These are phyloP conservation scores for Pseudodiploospora longispora DNA, from an alignment of 2,329 filamentous ascomycete species.

Conservation along the genomic window DNA sequence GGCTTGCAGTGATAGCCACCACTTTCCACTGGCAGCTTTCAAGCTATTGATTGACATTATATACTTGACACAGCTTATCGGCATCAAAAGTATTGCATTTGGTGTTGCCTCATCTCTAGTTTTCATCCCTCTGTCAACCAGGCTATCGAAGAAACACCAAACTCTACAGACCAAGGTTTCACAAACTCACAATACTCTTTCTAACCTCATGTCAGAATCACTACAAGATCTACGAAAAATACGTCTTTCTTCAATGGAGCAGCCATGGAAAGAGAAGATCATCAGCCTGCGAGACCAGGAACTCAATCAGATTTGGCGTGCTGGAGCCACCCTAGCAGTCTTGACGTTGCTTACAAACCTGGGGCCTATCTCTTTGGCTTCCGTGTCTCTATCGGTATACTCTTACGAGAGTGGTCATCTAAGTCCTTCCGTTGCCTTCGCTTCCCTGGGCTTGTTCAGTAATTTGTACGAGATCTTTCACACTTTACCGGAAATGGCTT, in stretches of 20 bases:
- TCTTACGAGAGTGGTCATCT: slow-evolving; percentile 2
- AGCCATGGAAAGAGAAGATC: slow-evolving; percentile 2
- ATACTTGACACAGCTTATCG: slow-evolving; percentile 6
- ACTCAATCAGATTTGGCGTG: slow-evolving; percentile 4
- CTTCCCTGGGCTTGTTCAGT: slow-evolving; percentile 5
- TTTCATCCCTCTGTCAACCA: slow-evolving; percentile 5
- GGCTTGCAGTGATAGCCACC: slow-evolving; percentile 1
- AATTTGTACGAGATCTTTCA: slow-evolving; percentile 4
- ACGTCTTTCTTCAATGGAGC: slow-evolving; percentile 8
- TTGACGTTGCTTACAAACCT: slow-evolving; percentile 4
- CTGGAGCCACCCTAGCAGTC: slow-evolving; percentile 4
- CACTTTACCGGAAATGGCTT: slow-evolving; percentile 1
- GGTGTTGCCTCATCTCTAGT: slow-evolving; percentile 2
- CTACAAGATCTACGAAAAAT: slow-evolving; percentile 7
- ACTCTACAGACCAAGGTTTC: slow-evolving; percentile 1
- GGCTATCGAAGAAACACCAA: slow-evolving; percentile 3
- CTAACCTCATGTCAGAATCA: slow-evolving; percentile 4
- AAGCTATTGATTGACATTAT: slow-evolving; percentile 6
- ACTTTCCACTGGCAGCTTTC: slow-evolving; percentile 3
- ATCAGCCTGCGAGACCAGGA: background rate
- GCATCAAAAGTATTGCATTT: slow-evolving; percentile 3
- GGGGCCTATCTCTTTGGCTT: slow-evolving; percentile 5
- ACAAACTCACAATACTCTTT: slow-evolving; percentile 1
- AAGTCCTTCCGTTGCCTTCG: slow-evolving; percentile 7
- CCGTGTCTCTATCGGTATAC: slow-evolving; percentile 5